phyloP scores from a whole-genome alignment of 805 yeast genomes.

The Wickerhamiella australiensis region DNA sequence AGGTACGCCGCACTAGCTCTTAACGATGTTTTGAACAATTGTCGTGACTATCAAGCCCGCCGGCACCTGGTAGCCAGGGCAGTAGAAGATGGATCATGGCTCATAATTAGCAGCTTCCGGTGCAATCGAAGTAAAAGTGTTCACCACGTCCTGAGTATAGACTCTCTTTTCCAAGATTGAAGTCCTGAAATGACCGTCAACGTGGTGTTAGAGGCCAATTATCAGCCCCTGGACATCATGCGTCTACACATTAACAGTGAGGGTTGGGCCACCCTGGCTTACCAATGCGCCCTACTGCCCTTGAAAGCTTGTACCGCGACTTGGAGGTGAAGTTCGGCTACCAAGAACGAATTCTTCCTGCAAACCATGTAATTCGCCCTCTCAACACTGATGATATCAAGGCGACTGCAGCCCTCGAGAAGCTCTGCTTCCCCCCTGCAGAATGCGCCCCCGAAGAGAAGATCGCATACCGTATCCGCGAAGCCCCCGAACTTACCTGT shows the following conservation, averaged over 20 bases:
- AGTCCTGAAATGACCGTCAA: no score
- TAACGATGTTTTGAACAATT: no score
- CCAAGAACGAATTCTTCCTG: constrained; percentile 31
- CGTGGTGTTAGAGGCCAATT: no score
- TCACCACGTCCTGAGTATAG: no score
- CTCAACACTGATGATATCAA: constrained; percentile 61
- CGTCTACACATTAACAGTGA: neutral
- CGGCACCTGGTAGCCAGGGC: no score
- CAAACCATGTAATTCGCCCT: constrained; percentile 62
- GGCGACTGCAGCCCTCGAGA: constrained; percentile 50
- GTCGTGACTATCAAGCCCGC: no score
- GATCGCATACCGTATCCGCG: constrained; percentile 54
- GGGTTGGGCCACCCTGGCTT: constrained; percentile 2
- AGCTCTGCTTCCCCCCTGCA: constrained; percentile 50
- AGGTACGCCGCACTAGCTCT: no score
- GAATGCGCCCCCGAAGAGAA: constrained; percentile 62
- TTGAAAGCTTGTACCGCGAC: constrained; percentile 22
- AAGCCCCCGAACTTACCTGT: constrained; percentile 81
- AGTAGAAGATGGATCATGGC: no score
- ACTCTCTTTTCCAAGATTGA: no score
- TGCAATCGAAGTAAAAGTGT: no score
- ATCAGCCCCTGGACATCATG: no score
- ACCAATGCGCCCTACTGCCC: constrained; percentile 23
- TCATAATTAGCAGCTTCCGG: no score
- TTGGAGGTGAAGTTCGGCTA: constrained; percentile 20